phyloP scores from a whole-genome alignment of 495 filamentous ascomycete genomes.

The Staphylotrichum longicolle region DNA sequence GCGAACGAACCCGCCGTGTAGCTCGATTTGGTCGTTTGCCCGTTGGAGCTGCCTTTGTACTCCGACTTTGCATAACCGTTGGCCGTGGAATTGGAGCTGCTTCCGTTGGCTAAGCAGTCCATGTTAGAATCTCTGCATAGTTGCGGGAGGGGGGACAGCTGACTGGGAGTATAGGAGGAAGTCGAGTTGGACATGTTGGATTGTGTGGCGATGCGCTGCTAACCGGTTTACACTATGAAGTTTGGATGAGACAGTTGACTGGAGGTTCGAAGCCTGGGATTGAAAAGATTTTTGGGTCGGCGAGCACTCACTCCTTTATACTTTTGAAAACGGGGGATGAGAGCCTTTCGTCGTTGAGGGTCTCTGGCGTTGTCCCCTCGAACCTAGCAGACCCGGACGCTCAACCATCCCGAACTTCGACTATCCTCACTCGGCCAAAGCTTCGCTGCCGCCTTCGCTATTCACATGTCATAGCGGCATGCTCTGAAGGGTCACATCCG shows the following conservation, averaged over 20 bases:
- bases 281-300: neutral
- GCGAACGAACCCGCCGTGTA: neutral
- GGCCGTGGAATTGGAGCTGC: slow-evolving; percentile 16
- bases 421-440: too few species aligned
- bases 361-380: too few species aligned
- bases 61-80: slow-evolving; percentile 7
- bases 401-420: too few species aligned
- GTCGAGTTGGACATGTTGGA: slow-evolving; percentile 4
- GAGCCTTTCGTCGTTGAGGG: too few species aligned
- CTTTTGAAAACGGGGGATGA: neutral
- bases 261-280: neutral
- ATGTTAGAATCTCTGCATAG: neutral
- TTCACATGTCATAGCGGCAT: slow-evolving; percentile 8
- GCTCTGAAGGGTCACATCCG: slow-evolving; percentile 19
- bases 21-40: neutral
- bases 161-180: neutral
- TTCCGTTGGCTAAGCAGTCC: neutral
- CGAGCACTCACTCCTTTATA: slow-evolving; percentile 3
- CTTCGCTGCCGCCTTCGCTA: neutral
- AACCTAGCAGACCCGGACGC: neutral
- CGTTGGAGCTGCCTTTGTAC: neutral
- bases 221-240: too few species aligned
- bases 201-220: neutral
- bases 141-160: neutral
- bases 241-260: neutral